These are phyloP conservation scores for Vararia minispora DNA, from an alignment of 768 basidiomycete genomes.

Conservation along the genomic window DNA sequence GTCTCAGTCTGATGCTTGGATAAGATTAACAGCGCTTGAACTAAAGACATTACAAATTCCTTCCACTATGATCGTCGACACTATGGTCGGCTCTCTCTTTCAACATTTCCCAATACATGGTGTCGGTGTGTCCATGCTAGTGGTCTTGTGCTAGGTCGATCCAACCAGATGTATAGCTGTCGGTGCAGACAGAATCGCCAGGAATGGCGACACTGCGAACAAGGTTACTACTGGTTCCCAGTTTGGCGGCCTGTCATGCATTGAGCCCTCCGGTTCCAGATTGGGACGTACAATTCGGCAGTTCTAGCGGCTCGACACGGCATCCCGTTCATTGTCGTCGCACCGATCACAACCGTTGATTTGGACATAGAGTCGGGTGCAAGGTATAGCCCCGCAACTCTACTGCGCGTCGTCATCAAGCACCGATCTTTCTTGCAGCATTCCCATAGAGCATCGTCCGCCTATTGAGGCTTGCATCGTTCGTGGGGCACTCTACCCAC, in stretches of 20 bases:
- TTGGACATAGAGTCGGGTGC: slow-evolving; percentile 63
- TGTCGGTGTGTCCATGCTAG: slow-evolving; percentile 39
- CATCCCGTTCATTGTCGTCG: slow-evolving; percentile 89
- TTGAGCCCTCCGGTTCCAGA: slow-evolving; percentile 22
- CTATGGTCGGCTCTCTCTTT: slow-evolving; percentile 93
- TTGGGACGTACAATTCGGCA: slow-evolving; percentile 95
- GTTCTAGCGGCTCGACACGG: slow-evolving; percentile 80
- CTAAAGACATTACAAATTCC: slow-evolving; percentile 76
- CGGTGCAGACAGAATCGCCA: slow-evolving; percentile 81
- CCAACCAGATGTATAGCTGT: slow-evolving; percentile 37
- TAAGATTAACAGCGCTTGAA: slow-evolving; percentile 87
- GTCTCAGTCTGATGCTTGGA: slow-evolving; percentile 4
- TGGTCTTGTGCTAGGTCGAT: neutral
- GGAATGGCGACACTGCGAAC: slow-evolving; percentile 96
- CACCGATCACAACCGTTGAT: slow-evolving; percentile 89
- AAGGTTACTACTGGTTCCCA: slow-evolving; percentile 36
- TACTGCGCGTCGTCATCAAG: neutral
- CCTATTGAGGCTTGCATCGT: slow-evolving; percentile 81
- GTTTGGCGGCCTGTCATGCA: neutral
- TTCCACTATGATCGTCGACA: slow-evolving; percentile 92
- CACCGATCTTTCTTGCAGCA: slow-evolving; percentile 26
- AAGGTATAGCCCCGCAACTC: slow-evolving; percentile 25
- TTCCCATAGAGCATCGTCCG: slow-evolving; percentile 91
- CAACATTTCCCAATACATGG: slow-evolving; percentile 78
- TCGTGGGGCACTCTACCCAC: slow-evolving; percentile 66